A percentile compares a stretch with the other conserved stretches of the same genome.
Conservation (phyloP, 176 grass and related monocot genomes). For the Dactylis glomerata region DNA sequence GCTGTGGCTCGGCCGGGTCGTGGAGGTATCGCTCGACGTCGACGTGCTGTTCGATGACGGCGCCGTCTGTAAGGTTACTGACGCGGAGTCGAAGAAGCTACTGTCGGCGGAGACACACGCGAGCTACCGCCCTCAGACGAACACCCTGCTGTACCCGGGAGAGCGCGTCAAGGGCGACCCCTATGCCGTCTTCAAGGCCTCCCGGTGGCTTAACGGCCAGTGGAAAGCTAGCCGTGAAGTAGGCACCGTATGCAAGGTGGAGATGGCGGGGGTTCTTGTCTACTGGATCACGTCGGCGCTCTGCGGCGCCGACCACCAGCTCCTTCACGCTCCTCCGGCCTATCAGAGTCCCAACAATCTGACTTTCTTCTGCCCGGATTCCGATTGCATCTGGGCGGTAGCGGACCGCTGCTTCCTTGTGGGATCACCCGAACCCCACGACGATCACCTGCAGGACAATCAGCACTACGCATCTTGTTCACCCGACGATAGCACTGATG, state of each 20-base stretch:
- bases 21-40: not conserved
- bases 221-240: not conserved
- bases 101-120: not conserved
- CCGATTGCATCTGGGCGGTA: not conserved
- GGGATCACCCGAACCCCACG: not conserved
- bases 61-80: not conserved
- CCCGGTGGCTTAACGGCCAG: not conserved
- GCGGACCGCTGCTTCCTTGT: not conserved
- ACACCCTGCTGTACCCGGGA: not conserved
- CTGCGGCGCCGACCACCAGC: not conserved
- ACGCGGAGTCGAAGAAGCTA: not conserved
- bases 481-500: not conserved
- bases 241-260: not conserved
- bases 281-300: not conserved
- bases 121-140: not conserved
- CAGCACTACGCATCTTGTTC: not conserved
- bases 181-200: not conserved
- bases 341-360: not conserved
- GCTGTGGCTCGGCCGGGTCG: not conserved
- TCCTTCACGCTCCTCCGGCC: not conserved
- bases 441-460: not conserved
- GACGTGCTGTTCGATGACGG: constrained; percentile 12
- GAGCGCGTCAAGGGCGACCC: not conserved
- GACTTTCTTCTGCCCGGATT: not conserved
- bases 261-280: not conserved